These are phyloP conservation scores for Lecanicillium sp. DNA, from an alignment of 2,329 filamentous ascomycete genomes.

Conservation along the genomic window DNA sequence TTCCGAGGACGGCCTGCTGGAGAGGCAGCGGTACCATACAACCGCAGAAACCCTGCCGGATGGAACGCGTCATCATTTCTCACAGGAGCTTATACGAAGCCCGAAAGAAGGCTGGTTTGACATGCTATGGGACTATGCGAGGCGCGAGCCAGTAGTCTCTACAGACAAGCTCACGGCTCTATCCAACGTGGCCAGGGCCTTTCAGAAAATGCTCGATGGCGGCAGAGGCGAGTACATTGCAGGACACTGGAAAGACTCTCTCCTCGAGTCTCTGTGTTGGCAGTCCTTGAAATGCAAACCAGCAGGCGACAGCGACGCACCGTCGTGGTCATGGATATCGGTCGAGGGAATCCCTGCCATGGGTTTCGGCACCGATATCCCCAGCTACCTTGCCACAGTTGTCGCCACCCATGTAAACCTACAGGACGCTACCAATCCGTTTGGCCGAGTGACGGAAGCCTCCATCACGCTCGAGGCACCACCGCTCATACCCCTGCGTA, in stretches of 20 bases:
- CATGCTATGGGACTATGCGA: background rate
- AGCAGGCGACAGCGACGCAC: background rate
- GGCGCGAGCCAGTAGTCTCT: background rate
- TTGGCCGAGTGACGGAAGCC: background rate
- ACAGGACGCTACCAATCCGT: background rate
- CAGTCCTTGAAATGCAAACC: background rate
- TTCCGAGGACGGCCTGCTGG: constrained; percentile 2
- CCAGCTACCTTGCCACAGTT: background rate
- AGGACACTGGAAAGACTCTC: background rate
- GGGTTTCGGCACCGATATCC: background rate
- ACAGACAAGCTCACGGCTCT: constrained; percentile 1
- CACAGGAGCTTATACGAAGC: background rate
- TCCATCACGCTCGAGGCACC: background rate
- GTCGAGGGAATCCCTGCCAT: background rate
- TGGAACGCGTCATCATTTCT: background rate
- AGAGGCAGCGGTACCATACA: background rate
- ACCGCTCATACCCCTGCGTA: background rate
- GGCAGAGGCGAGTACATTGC: background rate
- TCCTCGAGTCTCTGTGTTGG: background rate
- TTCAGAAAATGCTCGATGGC: background rate
- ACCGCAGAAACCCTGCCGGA: background rate
- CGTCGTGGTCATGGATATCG: background rate
- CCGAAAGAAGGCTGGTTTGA: background rate
- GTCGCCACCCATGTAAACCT: background rate
- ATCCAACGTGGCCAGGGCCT: background rate